Conservation (phyloP, 78 protist species). For the Bigelowiella natans region DNA sequence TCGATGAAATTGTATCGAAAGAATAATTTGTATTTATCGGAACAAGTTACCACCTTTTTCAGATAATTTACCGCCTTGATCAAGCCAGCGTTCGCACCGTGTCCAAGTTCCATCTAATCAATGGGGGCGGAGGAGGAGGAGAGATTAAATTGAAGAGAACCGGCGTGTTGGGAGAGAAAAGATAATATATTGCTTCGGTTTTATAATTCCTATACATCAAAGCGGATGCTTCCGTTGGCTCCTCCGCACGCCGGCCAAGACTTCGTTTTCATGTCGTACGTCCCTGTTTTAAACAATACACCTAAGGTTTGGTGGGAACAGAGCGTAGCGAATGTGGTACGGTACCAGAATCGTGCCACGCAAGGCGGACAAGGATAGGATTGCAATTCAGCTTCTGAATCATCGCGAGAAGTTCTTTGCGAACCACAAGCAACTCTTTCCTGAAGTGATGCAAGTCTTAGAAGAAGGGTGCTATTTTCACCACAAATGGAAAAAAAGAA, state of each 20-base stretch:
- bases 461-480: too few species aligned
- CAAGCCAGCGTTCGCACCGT: conserved; percentile 6
- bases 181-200: not conserved
- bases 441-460: not conserved
- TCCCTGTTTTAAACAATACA: too few species aligned
- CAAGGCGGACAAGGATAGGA: conserved; percentile 11
- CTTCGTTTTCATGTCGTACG: not conserved
- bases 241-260: conserved; percentile 7
- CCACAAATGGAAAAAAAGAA: too few species aligned
- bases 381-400: conserved; percentile 2
- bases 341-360: not conserved
- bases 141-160: not conserved
- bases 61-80: conserved; percentile 4
- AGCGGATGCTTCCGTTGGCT: conserved; percentile 11
- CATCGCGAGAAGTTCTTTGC: not conserved
- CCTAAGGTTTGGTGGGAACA: too few species aligned
- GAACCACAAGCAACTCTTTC: not conserved
- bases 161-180: not conserved
- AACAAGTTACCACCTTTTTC: not conserved
- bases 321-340: too few species aligned
- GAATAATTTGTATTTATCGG: not conserved
- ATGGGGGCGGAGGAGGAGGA: too few species aligned
- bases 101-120: not conserved
- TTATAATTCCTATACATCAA: too few species aligned
- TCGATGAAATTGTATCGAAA: too few species aligned